Base-by-base conservation (phyloP, 106 monocot species). In the Dioscorea alata region DNA sequence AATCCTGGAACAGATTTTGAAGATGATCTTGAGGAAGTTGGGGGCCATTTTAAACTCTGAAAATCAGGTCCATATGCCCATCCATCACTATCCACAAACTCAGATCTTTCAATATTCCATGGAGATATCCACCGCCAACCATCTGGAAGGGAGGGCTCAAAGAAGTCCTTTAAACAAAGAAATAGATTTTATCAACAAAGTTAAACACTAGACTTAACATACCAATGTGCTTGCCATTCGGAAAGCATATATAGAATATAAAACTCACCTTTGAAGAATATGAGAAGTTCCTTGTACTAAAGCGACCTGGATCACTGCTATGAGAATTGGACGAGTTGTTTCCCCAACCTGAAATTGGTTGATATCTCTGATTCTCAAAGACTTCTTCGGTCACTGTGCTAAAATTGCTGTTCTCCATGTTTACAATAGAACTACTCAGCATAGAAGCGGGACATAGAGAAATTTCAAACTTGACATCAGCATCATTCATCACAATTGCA, bases 31-130 rank as follows among this genome's bases (percentile, higher is more conserved):
- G 77, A 66, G 53, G 87, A 86, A 68, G 7, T 64, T 42, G 89
- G 84, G 71, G 94, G 94, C 94, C 94, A 94, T 63, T 66, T 82
- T 66, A 94, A 56, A 73, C 73, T 80, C 57, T 84, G 82, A 65
- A 94, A 87, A 71, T 94, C 86, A 59, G 82, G 34, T 70, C 78
- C 94, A 82, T 94, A 94, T 57, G 84, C 82, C 89, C 89, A 94
- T 48, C 94, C 94, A 70, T 94, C 94, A 76, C 60, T 60, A 59
- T 90, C 94, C 0, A 78, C 84, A 82, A 69, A 85, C 48, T 69
- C 63, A 24, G 81, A 75, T 71, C 69, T 94, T 60, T 94, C 94
- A 71, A 94, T 90, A 71, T 73, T 84, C 94, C 94, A 94, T 0
- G 84, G 74, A 60, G 94, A 94, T 2, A 75, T 69, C 94, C 94